Conservation (phyloP, 1,139 yeast species). For the Blastobotrys serpentis region DNA sequence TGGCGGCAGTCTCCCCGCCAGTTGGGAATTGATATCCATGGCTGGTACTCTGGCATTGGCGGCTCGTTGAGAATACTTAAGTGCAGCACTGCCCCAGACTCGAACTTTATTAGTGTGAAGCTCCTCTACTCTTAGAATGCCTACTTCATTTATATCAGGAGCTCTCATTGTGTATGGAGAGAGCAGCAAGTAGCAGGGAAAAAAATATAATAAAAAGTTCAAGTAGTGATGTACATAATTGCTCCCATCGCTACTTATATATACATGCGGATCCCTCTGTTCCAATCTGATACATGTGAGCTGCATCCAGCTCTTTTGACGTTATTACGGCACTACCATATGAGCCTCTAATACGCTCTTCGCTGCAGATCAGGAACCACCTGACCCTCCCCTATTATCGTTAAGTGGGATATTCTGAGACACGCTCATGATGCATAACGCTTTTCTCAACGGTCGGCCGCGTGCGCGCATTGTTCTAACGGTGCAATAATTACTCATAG, state of each 20-base stretch:
- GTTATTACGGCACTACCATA: not conserved
- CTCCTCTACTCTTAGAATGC: slow-evolving; percentile 5
- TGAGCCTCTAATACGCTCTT: not conserved
- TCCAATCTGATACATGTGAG: not conserved
- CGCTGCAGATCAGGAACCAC: not conserved
- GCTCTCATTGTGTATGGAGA: slow-evolving; percentile 1
- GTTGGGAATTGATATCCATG: slow-evolving; percentile 8
- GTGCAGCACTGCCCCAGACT: slow-evolving; percentile 6
- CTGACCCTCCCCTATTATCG: not conserved
- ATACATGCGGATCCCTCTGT: too few relatives aligned
- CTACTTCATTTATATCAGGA: slow-evolving; percentile 9
- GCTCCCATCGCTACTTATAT: too few relatives aligned
- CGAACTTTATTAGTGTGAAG: slow-evolving; percentile 5
- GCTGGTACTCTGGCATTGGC: slow-evolving; percentile 2
- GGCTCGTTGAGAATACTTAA: slow-evolving; percentile 1
- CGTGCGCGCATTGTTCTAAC: not conserved
- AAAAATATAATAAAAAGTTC: too few relatives aligned
- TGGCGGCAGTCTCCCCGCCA: slow-evolving; percentile 9
- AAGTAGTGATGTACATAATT: too few relatives aligned
- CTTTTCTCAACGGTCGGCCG: not conserved
- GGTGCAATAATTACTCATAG: too few relatives aligned
- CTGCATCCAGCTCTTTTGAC: not conserved
- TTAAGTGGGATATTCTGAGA: not conserved
- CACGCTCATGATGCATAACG: too few relatives aligned
- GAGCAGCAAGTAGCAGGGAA: too few relatives aligned